Evolutionary conservation across 2,329 filamentous ascomycete genomes (phyloP), one percentile per base, ranked within the genome.

Genomic region (Pezicula radicicola): DNA sequence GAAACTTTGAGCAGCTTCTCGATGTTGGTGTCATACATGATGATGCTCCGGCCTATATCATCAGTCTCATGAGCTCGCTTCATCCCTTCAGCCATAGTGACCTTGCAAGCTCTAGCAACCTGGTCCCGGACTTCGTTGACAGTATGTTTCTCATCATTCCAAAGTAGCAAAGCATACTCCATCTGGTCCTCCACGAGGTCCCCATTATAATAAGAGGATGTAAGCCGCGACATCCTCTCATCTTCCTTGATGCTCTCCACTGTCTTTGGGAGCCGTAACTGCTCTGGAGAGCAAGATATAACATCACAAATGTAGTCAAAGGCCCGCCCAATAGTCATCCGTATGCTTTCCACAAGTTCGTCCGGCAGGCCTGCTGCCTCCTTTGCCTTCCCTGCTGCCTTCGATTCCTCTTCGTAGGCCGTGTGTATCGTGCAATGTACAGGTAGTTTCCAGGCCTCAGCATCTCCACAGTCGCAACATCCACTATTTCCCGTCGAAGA

Each of bases 141-240:
- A 0, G 94, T 99, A 68, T 99, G 94, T 70, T 99, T 99, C 72
- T 99, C 94, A 59, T 99, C 94, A 62, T 99, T 99, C 94, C 94
- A 99, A 5, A 99, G 75, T 15, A 97, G 76, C 42, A 99, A 74
- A 5, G 89, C 88, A 68, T 88, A 99, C 62, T 96, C 90, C 12
- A 82, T 82, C 21, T 86, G 79, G 3, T 82, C 76, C 51, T 86
- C 81, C 6, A 72, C 66, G 36, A 82, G 75, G 61, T 89, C 83
- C 1, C 81, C 82, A 33, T 58, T 80, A 76, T 92, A 94, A 70
- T 91, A 92, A 45, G 84, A 85, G 0, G 87, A 82, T 7, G 81
- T 84, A 33, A 97, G 74, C 18, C 92, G 81, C 15, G 93, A 96
- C 53, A 81, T 78, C 52, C 80, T 77, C 72, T 97, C 94, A 68